Evolutionary conservation across 176 grass and related monocot genomes (phyloP).

Genomic region (Canna indica): DNA sequence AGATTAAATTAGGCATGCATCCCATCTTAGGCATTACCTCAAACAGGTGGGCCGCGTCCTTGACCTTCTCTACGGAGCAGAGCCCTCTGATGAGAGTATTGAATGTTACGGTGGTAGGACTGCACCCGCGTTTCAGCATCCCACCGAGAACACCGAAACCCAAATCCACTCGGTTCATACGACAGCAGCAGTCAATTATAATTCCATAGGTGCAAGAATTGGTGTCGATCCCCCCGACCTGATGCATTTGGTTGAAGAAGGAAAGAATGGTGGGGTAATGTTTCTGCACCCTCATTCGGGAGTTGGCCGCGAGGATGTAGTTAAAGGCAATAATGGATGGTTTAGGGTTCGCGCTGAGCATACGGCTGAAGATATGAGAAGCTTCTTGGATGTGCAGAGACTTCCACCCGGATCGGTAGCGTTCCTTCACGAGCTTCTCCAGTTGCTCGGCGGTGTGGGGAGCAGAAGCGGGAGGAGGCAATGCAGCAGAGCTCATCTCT

Average conservation of each 20-base stretch:
- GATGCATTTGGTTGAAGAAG: constrained; percentile 13
- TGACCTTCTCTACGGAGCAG: neutral
- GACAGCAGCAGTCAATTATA: constrained; percentile 23
- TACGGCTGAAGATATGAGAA: neutral
- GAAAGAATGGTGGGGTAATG: neutral
- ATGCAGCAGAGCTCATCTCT: neutral
- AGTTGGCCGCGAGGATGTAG: neutral
- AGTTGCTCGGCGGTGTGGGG: neutral
- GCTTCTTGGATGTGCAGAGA: neutral
- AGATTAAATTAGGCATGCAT: constrained; percentile 1
- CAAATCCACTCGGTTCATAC: neutral
- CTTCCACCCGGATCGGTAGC: neutral
- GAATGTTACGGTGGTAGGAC: neutral
- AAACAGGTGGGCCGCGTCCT: constrained; percentile 11
- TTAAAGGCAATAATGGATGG: neutral
- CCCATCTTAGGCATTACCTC: constrained; percentile 28
- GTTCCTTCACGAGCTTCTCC: neutral
- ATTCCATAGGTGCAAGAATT: constrained; percentile 2
- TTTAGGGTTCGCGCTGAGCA: neutral
- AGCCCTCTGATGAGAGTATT: constrained; percentile 8
- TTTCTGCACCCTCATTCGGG: neutral
- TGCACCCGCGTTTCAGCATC: neutral
- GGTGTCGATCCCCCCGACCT: neutral
- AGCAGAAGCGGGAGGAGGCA: neutral
- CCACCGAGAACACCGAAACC: constrained; percentile 7